Evolutionary conservation across 371 early-diverging fungal genomes (phyloP), one percentile per base, ranked within the genome.

Genomic region (Mortierella sp.): DNA sequence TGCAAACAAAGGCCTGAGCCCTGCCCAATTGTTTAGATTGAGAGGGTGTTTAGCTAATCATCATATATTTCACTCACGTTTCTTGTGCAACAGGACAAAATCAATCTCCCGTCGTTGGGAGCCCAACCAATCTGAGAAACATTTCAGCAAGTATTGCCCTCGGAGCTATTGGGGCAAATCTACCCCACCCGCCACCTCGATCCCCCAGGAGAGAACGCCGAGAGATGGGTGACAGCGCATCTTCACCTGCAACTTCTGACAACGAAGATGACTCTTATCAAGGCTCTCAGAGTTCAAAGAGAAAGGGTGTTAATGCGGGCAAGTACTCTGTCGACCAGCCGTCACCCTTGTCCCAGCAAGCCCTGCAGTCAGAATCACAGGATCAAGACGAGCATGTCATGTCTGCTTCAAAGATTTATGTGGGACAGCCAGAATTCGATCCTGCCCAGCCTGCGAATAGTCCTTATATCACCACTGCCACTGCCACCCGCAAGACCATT

Each of bases 131-230:
- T 30, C 20, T 43, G 24, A 60, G 76, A 18, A 78, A 70, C 16
- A 58, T 78, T 14, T 78, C 78, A 8, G 73, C 54, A 40, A 78
- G 57, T 24, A 39, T 72, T 28, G 43, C 60, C 28, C 60, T 64
- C 18, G 70, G 70, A 10, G 66, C 66, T 1, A 47, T 73, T 60
- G 55, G 63, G 12, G 61, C 73, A 14, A 59, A 70, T 20, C 52
- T 68, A 64, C 76, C 77, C 4, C 77, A 73, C 43, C 61, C 70
- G 32, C 83, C 83, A 9, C 83, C 83, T 20, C 70, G 83, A 30
- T 81, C 83, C 20, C 83, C 83, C 2, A 64, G 83, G 47, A 75
- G 83, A 69, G 83, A 81, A 58, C 68, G 76, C 24, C 70, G 67
- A 43, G 76, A 76, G 11, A 11, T 51, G 9, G 58, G 59, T 8